Evolutionary conservation across 192 early-diverging fungal species (phyloP).

Genomic region (Thamnidium elegans): DNA sequence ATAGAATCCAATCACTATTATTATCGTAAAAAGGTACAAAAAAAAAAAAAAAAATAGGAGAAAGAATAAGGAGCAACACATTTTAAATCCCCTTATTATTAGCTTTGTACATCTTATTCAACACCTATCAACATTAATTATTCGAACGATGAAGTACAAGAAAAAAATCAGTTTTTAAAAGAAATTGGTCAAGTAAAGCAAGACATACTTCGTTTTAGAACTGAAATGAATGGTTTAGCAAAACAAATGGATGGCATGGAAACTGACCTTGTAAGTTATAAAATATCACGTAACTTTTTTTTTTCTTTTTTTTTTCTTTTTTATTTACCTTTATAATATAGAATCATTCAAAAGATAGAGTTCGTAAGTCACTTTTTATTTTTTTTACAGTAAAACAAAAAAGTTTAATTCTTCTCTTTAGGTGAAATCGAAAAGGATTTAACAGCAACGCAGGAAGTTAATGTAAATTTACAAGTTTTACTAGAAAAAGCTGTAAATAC

Average conservation of each 20-base stretch:
- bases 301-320: slow-evolving; percentile 1
- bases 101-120: slow-evolving; percentile 29
- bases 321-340: slow-evolving; percentile 5
- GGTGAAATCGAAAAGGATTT: slow-evolving; percentile 27
- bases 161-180: slow-evolving; percentile 12
- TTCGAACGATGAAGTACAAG: slow-evolving; percentile 30
- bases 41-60: background rate
- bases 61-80: background rate
- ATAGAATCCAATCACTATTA: background rate
- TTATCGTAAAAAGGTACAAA: background rate
- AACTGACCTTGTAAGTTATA: slow-evolving; percentile 25
- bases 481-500: slow-evolving; percentile 27
- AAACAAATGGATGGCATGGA: slow-evolving; percentile 31
- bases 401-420: background rate
- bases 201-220: slow-evolving; percentile 21
- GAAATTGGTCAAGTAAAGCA: slow-evolving; percentile 19
- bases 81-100: background rate
- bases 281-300: slow-evolving; percentile 1
- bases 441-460: slow-evolving; percentile 31
- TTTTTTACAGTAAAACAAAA: background rate
- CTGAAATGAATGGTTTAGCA: slow-evolving; percentile 29
- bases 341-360: slow-evolving; percentile 21
- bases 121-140: slow-evolving; percentile 28
- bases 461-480: slow-evolving; percentile 32
- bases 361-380: slow-evolving; percentile 9